Evolutionary conservation across 2,329 filamentous ascomycete genomes (phyloP).

Genomic region (Xylariomycetidae sp.): DNA sequence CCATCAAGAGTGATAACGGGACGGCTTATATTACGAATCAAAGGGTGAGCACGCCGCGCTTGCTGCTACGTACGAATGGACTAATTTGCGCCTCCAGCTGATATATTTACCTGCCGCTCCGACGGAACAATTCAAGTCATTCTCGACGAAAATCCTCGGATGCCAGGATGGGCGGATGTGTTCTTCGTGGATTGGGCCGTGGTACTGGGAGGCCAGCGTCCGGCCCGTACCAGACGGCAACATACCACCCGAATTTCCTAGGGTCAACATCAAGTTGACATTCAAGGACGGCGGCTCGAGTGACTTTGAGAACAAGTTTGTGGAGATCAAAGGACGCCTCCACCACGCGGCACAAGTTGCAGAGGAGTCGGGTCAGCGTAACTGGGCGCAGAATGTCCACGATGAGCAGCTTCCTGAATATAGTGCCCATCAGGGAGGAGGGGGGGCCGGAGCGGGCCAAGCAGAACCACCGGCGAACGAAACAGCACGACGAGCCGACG

Average conservation of each 20-base stretch:
- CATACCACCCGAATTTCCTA: constrained; percentile 66
- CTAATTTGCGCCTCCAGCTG: constrained; percentile 60
- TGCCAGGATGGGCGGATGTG: constrained; percentile 80
- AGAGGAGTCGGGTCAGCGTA: constrained; percentile 56
- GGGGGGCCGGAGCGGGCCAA: constrained; percentile 7
- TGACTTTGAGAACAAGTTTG: constrained; percentile 79
- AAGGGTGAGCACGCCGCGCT: constrained; percentile 55
- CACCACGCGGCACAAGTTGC: constrained; percentile 74
- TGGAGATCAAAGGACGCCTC: constrained; percentile 76
- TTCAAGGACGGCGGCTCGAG: constrained; percentile 96
- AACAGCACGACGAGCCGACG: not conserved
- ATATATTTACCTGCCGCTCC: constrained; percentile 76
- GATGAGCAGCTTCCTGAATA: constrained; percentile 87
- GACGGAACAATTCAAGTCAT: constrained; percentile 70
- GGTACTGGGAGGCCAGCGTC: constrained; percentile 78
- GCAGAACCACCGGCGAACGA: constrained; percentile 16
- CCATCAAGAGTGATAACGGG: constrained; percentile 67
- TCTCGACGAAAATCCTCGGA: constrained; percentile 82
- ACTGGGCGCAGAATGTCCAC: constrained; percentile 53
- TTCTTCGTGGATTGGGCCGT: constrained; percentile 87
- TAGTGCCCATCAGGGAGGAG: constrained; percentile 49
- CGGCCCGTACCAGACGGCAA: constrained; percentile 79
- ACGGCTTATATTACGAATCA: constrained; percentile 79
- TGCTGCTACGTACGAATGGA: constrained; percentile 10
- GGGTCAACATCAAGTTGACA: constrained; percentile 74